These are phyloP conservation scores for Davidsoniella australis DNA, from an alignment of 2,329 filamentous ascomycete genomes.

Conservation along the genomic window DNA sequence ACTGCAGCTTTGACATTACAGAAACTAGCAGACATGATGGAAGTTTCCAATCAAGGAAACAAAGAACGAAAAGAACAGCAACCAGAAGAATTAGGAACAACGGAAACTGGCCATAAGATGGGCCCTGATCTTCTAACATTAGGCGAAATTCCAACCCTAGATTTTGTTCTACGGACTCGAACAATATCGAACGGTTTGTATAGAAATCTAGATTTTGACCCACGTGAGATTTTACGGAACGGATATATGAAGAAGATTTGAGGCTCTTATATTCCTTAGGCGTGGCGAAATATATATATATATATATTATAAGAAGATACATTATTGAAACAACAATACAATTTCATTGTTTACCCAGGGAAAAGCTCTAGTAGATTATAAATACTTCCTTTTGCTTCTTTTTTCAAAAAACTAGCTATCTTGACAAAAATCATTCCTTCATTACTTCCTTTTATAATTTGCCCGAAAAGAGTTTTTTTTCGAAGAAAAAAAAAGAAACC, in stretches of 20 bases:
- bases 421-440: too few relatives aligned
- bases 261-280: slow-evolving; percentile 1
- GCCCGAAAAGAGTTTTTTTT: background rate
- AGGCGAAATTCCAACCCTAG: too few relatives aligned
- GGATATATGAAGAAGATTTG: slow-evolving; percentile 21
- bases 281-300: slow-evolving; percentile 2
- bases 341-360: too few relatives aligned
- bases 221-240: slow-evolving; percentile 21
- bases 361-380: too few relatives aligned
- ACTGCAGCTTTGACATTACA: background rate
- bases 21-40: slow-evolving; percentile 1
- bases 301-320: background rate
- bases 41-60: background rate
- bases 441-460: too few relatives aligned
- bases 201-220: slow-evolving; percentile 27
- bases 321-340: background rate
- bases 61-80: slow-evolving; percentile 17
- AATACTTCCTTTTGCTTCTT: too few relatives aligned
- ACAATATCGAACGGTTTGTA: slow-evolving; percentile 18
- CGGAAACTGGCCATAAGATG: slow-evolving; percentile 10
- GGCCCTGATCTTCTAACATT: too few relatives aligned
- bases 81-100: slow-evolving; percentile 12
- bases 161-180: too few relatives aligned
- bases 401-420: too few relatives aligned
- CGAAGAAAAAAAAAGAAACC: background rate